Base-by-base conservation (phyloP, 2,329 filamentous ascomycete species). In the Hypoxylon sp. region DNA sequence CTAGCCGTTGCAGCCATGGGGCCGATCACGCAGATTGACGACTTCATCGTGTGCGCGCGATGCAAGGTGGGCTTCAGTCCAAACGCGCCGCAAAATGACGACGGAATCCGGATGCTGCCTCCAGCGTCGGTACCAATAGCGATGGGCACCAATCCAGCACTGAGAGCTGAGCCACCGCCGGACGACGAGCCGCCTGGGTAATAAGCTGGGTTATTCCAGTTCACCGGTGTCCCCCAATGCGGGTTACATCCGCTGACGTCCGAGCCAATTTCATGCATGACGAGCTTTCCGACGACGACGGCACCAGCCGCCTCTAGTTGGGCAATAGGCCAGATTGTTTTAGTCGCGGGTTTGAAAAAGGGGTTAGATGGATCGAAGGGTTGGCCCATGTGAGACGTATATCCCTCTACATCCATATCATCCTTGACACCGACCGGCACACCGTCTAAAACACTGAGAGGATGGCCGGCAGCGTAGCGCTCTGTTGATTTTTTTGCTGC, bases 211-310 rank as follows among this genome's bases (percentile, higher is more conserved):
- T 95, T 94, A 77, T 92, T 87, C 69, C 92, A 93, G 77, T 96
- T 96, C 16, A 87, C 83, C 0, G 93, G 91, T 0, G 92, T 93
- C 36, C 92, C 92, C 74, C 87, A 89, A 38, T 82, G 84, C 4
- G 89, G 86, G 73, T 97, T 97, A 76, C 93, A 93, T 68, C 93
- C 93, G n/a, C 86, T 93, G 0, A 91, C 93, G 73, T 96, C 91
- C 71, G 91, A 86, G 1, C 93, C 93, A 38, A 94, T 77, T 79
- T 93, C 93, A 77, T 93, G 92, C 91, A 93, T 96, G 52, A 85
- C 90, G 64, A 89, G 87, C 80, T 93, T 94, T 18, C 90, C 93
- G 59, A 94, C 80, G 53, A 93, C 82, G 20, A 96, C 81, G 1
- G 90, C 93, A 1, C 93, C 93, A 0, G 89, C 89, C 63, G 92